phyloP scores from a whole-genome alignment of 345 rosid species.

The Luvunga scandens region DNA sequence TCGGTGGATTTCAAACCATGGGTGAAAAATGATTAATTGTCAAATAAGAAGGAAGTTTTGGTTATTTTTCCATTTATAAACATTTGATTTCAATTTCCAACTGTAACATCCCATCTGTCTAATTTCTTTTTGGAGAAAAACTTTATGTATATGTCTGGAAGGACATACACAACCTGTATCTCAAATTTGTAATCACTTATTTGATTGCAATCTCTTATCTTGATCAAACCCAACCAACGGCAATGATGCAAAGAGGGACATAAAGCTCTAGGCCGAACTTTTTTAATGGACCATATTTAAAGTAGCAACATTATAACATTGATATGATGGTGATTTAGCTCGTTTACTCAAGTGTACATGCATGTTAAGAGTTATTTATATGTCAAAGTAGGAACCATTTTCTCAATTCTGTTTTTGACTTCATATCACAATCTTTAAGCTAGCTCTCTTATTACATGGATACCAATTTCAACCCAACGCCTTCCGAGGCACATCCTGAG shows the following conservation, averaged over 20 bases:
- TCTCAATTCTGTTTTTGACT: slow-evolving; percentile 17
- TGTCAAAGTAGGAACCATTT: neutral
- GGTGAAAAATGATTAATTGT: neutral
- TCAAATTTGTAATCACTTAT: neutral
- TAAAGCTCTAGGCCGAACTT: neutral
- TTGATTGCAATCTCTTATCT: neutral
- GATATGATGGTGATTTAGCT: slow-evolving; percentile 15
- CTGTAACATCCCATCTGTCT: slow-evolving; percentile 35
- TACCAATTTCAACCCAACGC: slow-evolving; percentile 36
- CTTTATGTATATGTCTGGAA: neutral
- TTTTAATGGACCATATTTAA: slow-evolving; percentile 11
- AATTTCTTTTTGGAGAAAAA: slow-evolving; percentile 7
- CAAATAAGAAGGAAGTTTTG: neutral
- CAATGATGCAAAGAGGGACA: slow-evolving; percentile 18
- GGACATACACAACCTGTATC: slow-evolving; percentile 18
- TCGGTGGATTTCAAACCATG: neutral
- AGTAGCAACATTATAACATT: slow-evolving; percentile 3
- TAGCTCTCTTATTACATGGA: slow-evolving; percentile 29
- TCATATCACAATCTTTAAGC: slow-evolving; percentile 10
- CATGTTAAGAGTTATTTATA: slow-evolving; percentile 18
- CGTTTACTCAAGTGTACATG: slow-evolving; percentile 2
- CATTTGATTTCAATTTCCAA: slow-evolving; percentile 29
- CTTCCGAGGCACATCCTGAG: slow-evolving; percentile 88
- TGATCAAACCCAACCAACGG: slow-evolving; percentile 6
- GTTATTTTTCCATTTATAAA: neutral